Evolutionary conservation across 1,139 yeast species (phyloP).

Genomic region (Yamadazyma sp.): DNA sequence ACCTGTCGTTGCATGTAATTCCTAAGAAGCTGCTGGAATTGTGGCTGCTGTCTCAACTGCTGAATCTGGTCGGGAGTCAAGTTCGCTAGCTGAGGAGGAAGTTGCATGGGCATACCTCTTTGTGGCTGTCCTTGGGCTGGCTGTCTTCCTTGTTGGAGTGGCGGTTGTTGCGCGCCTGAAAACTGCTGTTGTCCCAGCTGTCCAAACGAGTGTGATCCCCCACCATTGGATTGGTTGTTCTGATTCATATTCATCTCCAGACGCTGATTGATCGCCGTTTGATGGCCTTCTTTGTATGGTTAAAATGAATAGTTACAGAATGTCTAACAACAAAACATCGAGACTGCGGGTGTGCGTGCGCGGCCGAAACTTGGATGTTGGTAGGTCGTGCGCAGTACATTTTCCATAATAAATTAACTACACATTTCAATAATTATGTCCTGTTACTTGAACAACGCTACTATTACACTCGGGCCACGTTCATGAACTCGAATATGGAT

Average conservation of each 20-base stretch:
- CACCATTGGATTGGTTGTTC: constrained; percentile 11
- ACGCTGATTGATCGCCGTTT: background rate
- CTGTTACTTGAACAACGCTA: too few species aligned
- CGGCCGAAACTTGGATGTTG: too few species aligned
- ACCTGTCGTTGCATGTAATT: constrained; percentile 41
- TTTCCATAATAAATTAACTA: too few species aligned
- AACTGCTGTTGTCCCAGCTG: constrained; percentile 3
- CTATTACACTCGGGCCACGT: background rate
- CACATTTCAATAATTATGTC: too few species aligned
- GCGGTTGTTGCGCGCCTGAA: background rate
- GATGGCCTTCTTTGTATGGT: too few species aligned
- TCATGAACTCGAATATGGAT: constrained; percentile 66
- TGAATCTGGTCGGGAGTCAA: constrained; percentile 48
- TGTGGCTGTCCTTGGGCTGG: constrained; percentile 11
- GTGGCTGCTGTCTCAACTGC: constrained; percentile 49
- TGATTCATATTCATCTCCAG: constrained; percentile 19
- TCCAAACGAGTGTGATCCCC: constrained; percentile 4
- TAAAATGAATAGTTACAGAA: too few species aligned
- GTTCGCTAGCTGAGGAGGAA: constrained; percentile 43
- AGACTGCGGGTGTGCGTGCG: constrained; percentile 1
- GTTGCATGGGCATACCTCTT: constrained; percentile 24
- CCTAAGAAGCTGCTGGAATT: constrained; percentile 41
- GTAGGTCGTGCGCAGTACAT: too few species aligned
- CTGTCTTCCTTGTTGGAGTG: background rate
- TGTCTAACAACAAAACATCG: background rate